These are phyloP conservation scores for Paramyrothecium sp. DNA, from an alignment of 2,329 filamentous ascomycete species.

Conservation along the genomic window DNA sequence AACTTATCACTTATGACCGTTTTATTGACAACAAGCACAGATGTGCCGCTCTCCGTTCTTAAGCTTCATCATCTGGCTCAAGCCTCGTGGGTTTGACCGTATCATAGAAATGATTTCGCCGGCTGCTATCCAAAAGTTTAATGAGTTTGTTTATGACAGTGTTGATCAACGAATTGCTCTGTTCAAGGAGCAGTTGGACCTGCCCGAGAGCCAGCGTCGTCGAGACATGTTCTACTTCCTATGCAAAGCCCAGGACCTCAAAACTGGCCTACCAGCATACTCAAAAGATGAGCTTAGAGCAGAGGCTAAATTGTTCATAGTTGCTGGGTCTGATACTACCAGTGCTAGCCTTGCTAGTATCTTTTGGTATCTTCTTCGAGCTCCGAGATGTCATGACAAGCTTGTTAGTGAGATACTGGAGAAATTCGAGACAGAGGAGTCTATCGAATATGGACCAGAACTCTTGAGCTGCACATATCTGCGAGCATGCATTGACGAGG, in stretches of 20 bases:
- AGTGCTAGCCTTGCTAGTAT: background rate
- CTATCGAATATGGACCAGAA: background rate
- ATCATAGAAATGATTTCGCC: background rate
- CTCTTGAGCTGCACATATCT: background rate
- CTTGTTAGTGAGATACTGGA: background rate
- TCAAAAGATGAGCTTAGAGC: background rate
- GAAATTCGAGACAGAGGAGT: background rate
- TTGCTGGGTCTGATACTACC: background rate
- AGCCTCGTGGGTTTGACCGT: conserved; percentile 4
- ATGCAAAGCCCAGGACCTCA: background rate
- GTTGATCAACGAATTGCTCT: conserved; percentile 2
- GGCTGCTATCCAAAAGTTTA: too few species aligned
- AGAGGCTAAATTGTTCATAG: conserved; percentile 4
- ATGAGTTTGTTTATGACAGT: background rate
- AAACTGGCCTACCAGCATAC: conserved; percentile 1
- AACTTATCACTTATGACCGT: background rate
- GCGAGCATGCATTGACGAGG: background rate
- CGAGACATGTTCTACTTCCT: conserved; percentile 5
- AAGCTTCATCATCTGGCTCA: conserved; percentile 5
- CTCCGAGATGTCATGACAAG: background rate
- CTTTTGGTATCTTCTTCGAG: background rate
- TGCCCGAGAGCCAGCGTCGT: conserved; percentile 2
- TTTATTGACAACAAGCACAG: too few species aligned
- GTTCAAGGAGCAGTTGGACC: background rate
- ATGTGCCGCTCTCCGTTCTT: conserved; percentile 5